phyloP scores from a whole-genome alignment of 371 early-diverging fungal species.

The Haplosporangium sp. region DNA sequence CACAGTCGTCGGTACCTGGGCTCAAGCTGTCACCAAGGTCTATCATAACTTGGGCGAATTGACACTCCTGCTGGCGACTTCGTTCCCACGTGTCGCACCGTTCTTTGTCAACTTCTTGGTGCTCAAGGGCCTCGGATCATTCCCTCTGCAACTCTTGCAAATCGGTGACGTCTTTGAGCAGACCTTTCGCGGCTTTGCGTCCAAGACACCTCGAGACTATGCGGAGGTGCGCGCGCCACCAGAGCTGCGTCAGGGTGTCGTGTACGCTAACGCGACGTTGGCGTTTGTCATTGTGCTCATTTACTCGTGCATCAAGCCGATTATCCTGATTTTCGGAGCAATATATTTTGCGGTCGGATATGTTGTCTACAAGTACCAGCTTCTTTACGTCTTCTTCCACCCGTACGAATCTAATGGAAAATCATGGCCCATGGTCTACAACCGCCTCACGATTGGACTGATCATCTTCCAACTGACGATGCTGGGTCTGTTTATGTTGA shows the following conservation, averaged over 20 bases:
- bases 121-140: constrained; percentile 68
- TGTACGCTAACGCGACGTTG: constrained; percentile 73
- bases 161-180: constrained; percentile 66
- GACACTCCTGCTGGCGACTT: constrained; percentile 38
- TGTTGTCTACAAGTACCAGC: constrained; percentile 82
- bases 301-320: constrained; percentile 89
- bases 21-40: constrained; percentile 78
- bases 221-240: constrained; percentile 64
- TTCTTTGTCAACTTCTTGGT: constrained; percentile 85
- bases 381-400: constrained; percentile 87
- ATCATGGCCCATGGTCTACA: constrained; percentile 79
- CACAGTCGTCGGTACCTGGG: constrained; percentile 82
- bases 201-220: constrained; percentile 79
- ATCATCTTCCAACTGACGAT: constrained; percentile 89
- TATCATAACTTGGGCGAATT: constrained; percentile 45
- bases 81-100: constrained; percentile 72
- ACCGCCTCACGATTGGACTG: constrained; percentile 83
- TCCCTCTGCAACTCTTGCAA: constrained; percentile 77
- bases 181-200: constrained; percentile 59
- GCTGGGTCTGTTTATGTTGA: constrained; percentile 79
- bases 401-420: constrained; percentile 85
- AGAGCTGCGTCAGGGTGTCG: constrained; percentile 62
- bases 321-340: constrained; percentile 82
- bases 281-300: constrained; percentile 87
- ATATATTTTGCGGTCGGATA: constrained; percentile 82